Evolutionary conservation across 257 asterid species (phyloP).

Genomic region (Solanum bulbocastanum): DNA sequence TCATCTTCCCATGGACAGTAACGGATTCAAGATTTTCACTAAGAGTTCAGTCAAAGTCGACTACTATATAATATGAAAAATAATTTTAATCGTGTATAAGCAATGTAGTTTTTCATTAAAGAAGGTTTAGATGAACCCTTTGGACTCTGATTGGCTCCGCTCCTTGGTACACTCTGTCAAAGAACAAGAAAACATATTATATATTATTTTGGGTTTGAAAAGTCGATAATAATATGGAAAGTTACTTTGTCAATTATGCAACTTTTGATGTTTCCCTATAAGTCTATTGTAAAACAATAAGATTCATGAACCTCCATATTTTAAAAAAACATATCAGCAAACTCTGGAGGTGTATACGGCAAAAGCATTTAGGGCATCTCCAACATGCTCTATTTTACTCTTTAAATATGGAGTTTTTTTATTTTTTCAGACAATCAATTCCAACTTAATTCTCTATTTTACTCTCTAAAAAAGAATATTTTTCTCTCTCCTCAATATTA

Average conservation of each 20-base stretch:
- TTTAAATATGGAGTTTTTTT: no score
- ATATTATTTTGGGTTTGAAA: not conserved
- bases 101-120: accelerated
- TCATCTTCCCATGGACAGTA: slow-evolving; percentile 1
- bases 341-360: not conserved
- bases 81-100: not conserved
- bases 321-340: not conserved
- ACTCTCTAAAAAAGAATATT: no score
- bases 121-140: not conserved
- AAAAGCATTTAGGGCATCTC: not conserved
- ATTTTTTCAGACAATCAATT: no score
- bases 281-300: not conserved
- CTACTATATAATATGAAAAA: not conserved
- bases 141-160: not conserved
- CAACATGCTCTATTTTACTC: no score
- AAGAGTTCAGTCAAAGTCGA: not conserved
- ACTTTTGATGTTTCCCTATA: not conserved
- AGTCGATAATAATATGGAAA: slow-evolving; percentile 5
- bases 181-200: not conserved
- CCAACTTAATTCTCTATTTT: no score
- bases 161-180: not conserved
- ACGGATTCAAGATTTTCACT: not conserved
- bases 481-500: no score
- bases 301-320: not conserved
- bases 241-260: not conserved